Base-by-base conservation (phyloP, 805 yeast genomes). In the Yarrowia osloensis region DNA sequence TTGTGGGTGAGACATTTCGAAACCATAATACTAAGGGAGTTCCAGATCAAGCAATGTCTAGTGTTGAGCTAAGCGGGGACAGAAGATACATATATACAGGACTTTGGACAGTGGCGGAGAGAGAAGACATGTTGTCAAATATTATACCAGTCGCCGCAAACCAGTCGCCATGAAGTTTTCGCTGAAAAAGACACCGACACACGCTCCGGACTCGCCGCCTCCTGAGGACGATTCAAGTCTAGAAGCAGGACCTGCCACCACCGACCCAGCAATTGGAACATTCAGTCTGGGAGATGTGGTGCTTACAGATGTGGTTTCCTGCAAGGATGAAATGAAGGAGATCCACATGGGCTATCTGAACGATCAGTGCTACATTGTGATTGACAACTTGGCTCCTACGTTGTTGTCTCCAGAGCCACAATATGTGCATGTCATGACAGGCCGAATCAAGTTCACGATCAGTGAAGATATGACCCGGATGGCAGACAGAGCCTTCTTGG, bases 331-430 rank as follows among this genome's bases (percentile, higher is more conserved):
- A 2, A 22, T 35, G 24, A 54, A 54, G 8, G 44, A 35, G 17
- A 24, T 54, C 19, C 61, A 54, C 4, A 37, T 54, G 61, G 61
- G 61, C 15, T 54, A 54, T 13, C 44, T 54, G 22, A 24, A 54
- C 12, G 61, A 37, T n/a, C 61, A 54, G 33, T 54, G 61, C 13
- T 37, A 54, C 21, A 54, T 54, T 35, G 61, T 54, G 24, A 35
- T 54, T 24, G 61, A 54, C 22, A 54, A 52, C 12, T 8, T 54
- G 17, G 42, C 42, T 7, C 59, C 59, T 5, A 35, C 31, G 0
- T 9, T 17, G 4, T 2, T 24, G 17, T 52, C 42, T n/a, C 59
- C 61, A 9, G 33, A 35, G 17, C 11, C 33, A 2, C 29, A 17
- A 28, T 54, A 54, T n/a, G 33, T 54, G 6, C 61, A 54, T 24